phyloP scores from a whole-genome alignment of 2,329 filamentous ascomycete genomes.

The Alternaria dauci region DNA sequence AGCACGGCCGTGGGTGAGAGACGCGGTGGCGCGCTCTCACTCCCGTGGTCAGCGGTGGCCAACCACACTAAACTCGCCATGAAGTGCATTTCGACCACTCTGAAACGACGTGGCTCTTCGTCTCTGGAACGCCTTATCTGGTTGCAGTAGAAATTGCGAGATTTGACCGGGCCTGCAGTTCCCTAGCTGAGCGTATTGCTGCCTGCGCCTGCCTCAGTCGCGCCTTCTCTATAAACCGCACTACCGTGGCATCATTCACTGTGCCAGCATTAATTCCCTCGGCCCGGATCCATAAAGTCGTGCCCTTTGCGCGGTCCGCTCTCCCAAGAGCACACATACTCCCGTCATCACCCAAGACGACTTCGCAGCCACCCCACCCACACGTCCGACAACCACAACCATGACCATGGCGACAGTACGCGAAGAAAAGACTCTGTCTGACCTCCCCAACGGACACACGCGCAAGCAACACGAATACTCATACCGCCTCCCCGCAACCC shows the following conservation, averaged over 20 bases:
- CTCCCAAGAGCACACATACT: neutral
- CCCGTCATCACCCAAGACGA: neutral
- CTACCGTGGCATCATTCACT: neutral
- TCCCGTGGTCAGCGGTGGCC: neutral
- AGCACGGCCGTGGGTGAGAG: neutral
- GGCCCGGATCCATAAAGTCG: neutral
- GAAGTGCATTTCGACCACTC: neutral
- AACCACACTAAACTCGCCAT: neutral
- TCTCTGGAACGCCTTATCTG: neutral
- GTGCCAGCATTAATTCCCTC: neutral
- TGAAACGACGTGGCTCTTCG: neutral
- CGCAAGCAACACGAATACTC: slow-evolving; percentile 52
- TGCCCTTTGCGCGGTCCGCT: neutral
- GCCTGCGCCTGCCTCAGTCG: slow-evolving; percentile 5
- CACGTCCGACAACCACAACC: neutral
- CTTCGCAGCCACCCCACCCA: neutral
- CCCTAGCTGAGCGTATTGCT: neutral
- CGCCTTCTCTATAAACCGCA: neutral
- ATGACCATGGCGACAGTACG: slow-evolving; percentile 18
- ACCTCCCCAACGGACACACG: slow-evolving; percentile 33
- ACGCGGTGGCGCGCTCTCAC: neutral
- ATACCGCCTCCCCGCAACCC: slow-evolving; percentile 58
- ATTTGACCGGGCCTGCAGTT: too few relatives aligned
- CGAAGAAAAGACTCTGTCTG: slow-evolving; percentile 45
- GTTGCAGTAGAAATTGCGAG: neutral